Percentiles rank a stretch among this genome's conserved stretches.
phyloP scores from a whole-genome alignment of 2,329 filamentous ascomycete genomes.

The Neonectria faginata region DNA sequence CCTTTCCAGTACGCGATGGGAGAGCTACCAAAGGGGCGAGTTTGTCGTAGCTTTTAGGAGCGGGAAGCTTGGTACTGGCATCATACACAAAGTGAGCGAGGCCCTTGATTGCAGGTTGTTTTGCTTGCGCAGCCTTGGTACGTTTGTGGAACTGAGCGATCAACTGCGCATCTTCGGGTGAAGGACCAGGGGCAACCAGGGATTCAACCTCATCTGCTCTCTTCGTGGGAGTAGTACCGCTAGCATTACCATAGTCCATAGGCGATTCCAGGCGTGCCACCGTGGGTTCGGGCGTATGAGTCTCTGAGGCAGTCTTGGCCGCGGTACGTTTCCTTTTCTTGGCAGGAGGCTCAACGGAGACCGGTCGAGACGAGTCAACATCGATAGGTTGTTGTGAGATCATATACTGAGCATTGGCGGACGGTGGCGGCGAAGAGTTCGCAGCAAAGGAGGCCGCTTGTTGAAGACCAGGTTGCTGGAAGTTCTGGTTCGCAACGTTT shows the following conservation, averaged over 20 bases:
- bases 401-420: constrained; percentile 38
- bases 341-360: constrained; percentile 44
- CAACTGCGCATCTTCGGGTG: constrained; percentile 50
- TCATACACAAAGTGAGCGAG: constrained; percentile 54
- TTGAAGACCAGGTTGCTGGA: constrained; percentile 40
- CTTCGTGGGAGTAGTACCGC: constrained; percentile 33
- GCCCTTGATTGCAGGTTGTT: constrained; percentile 54
- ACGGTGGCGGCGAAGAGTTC: constrained; percentile 37
- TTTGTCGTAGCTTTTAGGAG: constrained; percentile 60
- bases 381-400: constrained; percentile 40
- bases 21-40: constrained; percentile 57
- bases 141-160: constrained; percentile 55
- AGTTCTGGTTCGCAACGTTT: constrained; percentile 30
- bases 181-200: constrained; percentile 47
- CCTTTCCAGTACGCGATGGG: constrained; percentile 53
- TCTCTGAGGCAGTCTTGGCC: constrained; percentile 46
- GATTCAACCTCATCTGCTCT: constrained; percentile 52
- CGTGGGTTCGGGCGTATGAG: constrained; percentile 44
- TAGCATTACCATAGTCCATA: constrained; percentile 38
- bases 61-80: constrained; percentile 56
- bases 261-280: constrained; percentile 45
- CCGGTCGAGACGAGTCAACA: constrained; percentile 38
- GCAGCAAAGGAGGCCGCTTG: constrained; percentile 34
- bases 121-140: constrained; percentile 52
- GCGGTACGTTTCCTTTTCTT: constrained; percentile 55